Conservation (phyloP, 2,329 filamentous ascomycete genomes). For the Neofusicoccum parvum region DNA sequence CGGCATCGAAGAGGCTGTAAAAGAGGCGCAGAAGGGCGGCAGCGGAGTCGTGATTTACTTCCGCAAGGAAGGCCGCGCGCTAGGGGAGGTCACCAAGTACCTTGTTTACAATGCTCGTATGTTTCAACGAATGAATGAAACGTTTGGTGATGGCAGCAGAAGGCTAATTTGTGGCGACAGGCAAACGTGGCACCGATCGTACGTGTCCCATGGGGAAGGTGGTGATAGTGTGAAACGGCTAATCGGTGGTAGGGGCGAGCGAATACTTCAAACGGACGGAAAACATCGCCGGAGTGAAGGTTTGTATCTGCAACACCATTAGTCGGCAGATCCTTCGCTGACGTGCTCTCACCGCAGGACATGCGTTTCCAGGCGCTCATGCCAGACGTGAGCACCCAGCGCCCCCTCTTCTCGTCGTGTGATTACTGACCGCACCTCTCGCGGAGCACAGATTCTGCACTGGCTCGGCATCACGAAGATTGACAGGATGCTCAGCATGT, state of each 20-base stretch:
- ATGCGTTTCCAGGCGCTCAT: conserved; percentile 99
- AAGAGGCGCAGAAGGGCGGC: conserved; percentile 91
- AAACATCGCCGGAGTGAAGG: conserved; percentile 92
- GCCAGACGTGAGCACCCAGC: conserved; percentile 64
- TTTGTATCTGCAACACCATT: conserved; percentile 9
- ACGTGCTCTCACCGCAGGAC: conserved; percentile 40
- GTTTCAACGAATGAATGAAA: neutral
- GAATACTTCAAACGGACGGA: conserved; percentile 98
- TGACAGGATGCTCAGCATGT: conserved; percentile 98
- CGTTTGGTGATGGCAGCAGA: neutral
- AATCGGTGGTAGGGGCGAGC: conserved; percentile 56
- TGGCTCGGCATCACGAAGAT: conserved; percentile 99
- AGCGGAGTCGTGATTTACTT: conserved; percentile 98
- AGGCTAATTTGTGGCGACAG: conserved; percentile 16
- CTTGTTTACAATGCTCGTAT: conserved; percentile 72
- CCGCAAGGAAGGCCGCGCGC: conserved; percentile 90
- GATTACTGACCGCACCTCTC: conserved; percentile 5
- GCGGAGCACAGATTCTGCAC: conserved; percentile 67
- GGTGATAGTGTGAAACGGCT: conserved; percentile 9
- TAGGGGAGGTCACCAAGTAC: conserved; percentile 93
- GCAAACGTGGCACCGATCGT: conserved; percentile 72
- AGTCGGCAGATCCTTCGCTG: conserved; percentile 23
- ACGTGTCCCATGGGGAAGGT: conserved; percentile 15
- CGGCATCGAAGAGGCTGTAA: conserved; percentile 95
- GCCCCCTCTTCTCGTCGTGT: conserved; percentile 5